Conservation (phyloP, 805 yeast genomes). For the Yarrowia sp. region DNA sequence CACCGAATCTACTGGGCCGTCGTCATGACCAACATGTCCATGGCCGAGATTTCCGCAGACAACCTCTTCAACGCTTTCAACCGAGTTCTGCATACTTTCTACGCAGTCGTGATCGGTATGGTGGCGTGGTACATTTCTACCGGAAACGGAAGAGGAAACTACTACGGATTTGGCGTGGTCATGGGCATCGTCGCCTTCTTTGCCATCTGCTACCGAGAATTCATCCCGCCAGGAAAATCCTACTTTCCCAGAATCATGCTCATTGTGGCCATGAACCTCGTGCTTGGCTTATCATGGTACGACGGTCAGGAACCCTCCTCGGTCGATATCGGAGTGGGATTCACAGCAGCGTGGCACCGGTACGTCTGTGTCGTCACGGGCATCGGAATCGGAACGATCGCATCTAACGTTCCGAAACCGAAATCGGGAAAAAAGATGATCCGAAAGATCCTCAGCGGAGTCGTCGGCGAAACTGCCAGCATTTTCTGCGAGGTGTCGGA, state of each 20-base stretch:
- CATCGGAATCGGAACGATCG: conserved; percentile 47
- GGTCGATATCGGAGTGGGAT: conserved; percentile 46
- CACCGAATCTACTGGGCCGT: conserved; percentile 48
- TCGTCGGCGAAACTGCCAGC: conserved; percentile 45
- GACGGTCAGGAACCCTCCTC: conserved; percentile 44
- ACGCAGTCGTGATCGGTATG: conserved; percentile 49
- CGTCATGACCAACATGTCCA: conserved; percentile 48
- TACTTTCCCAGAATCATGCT: conserved; percentile 45
- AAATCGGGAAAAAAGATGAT: conserved; percentile 48
- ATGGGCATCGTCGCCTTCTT: conserved; percentile 42
- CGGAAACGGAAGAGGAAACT: conserved; percentile 48
- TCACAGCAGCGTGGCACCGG: conserved; percentile 49
- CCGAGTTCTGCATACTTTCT: conserved; percentile 46
- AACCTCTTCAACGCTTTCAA: conserved; percentile 46
- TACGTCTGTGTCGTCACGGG: conserved; percentile 49
- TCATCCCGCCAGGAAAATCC: conserved; percentile 43
- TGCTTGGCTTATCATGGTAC: conserved; percentile 49
- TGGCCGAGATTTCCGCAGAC: conserved; percentile 49
- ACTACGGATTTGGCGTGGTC: conserved; percentile 47
- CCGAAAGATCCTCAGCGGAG: conserved; percentile 45
- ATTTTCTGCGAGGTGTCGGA: conserved; percentile 47
- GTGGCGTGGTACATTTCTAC: conserved; percentile 51
- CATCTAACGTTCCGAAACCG: conserved; percentile 48
- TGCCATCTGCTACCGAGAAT: conserved; percentile 45
- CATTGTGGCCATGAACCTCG: conserved; percentile 46